Evolutionary conservation across 768 basidiomycete genomes (phyloP).

Genomic region (Baorangia bicolor): DNA sequence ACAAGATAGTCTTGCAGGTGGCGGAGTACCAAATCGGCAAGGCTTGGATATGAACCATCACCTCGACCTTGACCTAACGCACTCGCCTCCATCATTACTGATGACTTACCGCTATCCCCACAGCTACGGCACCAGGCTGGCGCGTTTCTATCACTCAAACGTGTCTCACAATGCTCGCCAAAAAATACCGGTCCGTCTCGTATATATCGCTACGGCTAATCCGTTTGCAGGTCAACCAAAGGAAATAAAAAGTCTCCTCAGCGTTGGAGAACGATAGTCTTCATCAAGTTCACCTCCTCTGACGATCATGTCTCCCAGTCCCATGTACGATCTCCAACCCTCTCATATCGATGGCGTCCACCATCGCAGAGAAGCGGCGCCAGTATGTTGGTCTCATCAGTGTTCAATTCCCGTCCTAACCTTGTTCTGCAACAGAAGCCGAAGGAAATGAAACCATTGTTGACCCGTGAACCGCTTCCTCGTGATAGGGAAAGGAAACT

Average conservation of each 20-base stretch:
- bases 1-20: slow-evolving; percentile 6
- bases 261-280: slow-evolving; percentile 7
- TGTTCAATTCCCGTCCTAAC: slow-evolving; percentile 13
- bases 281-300: slow-evolving; percentile 1
- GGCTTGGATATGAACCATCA: slow-evolving; percentile 32
- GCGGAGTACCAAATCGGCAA: slow-evolving; percentile 36
- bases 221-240: slow-evolving; percentile 12
- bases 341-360: slow-evolving; percentile 3
- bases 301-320: slow-evolving; percentile 9
- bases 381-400: slow-evolving; percentile 20
- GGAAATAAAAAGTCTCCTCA: slow-evolving; percentile 12
- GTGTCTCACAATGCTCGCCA: slow-evolving; percentile 21
- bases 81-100: slow-evolving; percentile 26
- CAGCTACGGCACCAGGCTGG: slow-evolving; percentile 35
- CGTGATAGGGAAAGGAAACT: slow-evolving; percentile 26
- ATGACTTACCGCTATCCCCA: slow-evolving; percentile 25
- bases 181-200: slow-evolving; percentile 22
- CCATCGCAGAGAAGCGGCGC: slow-evolving; percentile 20
- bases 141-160: slow-evolving; percentile 32
- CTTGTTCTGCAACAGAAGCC: slow-evolving; percentile 18
- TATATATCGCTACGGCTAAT: slow-evolving; percentile 28
- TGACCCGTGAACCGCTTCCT: slow-evolving; percentile 24
- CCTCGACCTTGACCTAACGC: slow-evolving; percentile 27
- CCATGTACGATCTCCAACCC: slow-evolving; percentile 14
- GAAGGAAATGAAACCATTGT: slow-evolving; percentile 20